These are phyloP conservation scores for Tolypocladium pustulatum DNA, from an alignment of 2,329 filamentous ascomycete species.

Conservation along the genomic window DNA sequence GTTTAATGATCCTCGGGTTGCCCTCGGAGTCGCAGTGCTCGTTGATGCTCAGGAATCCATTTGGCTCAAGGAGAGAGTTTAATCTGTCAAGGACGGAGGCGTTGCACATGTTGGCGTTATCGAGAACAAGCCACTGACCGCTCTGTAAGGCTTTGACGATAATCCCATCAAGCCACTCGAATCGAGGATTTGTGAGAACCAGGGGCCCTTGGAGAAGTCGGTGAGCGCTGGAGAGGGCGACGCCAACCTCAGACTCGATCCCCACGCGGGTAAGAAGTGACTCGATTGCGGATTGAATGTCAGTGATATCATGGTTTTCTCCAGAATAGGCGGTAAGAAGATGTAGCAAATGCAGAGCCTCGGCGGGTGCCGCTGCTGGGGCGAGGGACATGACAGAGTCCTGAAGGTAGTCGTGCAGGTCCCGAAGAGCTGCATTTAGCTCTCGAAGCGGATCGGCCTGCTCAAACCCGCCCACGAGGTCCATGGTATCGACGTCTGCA, in stretches of 20 bases:
- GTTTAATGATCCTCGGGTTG: conserved; percentile 65
- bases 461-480: conserved; percentile 93
- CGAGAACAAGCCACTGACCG: conserved; percentile 87
- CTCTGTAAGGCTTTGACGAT: conserved; percentile 78
- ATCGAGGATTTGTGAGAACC: conserved; percentile 62
- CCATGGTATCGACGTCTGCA: conserved; percentile 92
- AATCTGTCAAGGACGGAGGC: conserved; percentile 88
- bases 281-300: conserved; percentile 27
- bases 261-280: conserved; percentile 29
- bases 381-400: conserved; percentile 35
- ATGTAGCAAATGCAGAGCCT: conserved; percentile 40
- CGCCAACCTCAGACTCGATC: conserved; percentile 32
- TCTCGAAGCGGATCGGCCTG: conserved; percentile 77
- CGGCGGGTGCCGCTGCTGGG: conserved; percentile 33
- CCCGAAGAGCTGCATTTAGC: conserved; percentile 45
- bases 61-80: conserved; percentile 87
- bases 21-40: conserved; percentile 82
- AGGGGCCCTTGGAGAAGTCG: conserved; percentile 40
- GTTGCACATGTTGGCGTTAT: conserved; percentile 95
- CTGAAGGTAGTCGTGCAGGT: conserved; percentile 41
- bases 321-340: conserved; percentile 32
- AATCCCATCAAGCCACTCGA: conserved; percentile 93
- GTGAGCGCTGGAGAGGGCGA: conserved; percentile 36
- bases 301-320: conserved; percentile 24
- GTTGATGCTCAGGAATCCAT: conserved; percentile 81